These are phyloP conservation scores for Mimosa pudica DNA, from an alignment of 306 rosid genomes.

Conservation along the genomic window DNA sequence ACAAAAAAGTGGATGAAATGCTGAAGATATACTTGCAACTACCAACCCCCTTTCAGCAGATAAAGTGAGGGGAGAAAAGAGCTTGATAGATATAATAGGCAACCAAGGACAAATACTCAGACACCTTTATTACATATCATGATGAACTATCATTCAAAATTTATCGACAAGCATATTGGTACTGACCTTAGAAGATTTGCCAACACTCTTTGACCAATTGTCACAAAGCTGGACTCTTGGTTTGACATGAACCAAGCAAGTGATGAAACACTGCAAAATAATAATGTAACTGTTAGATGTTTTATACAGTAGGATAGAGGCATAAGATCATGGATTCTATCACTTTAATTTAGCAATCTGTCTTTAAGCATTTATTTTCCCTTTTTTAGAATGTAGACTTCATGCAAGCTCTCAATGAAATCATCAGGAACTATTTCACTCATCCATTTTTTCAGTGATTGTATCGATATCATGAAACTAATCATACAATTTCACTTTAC, in stretches of 20 bases:
- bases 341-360: neutral
- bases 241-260: constrained; percentile 99
- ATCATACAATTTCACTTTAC: neutral
- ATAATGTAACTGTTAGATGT: constrained; percentile 10
- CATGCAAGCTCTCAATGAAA: neutral
- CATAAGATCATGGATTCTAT: neutral
- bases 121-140: neutral
- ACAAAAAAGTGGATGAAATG: neutral
- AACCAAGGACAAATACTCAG: neutral
- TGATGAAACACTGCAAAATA: constrained; percentile 87
- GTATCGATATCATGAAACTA: neutral
- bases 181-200: constrained; percentile 94
- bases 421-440: neutral
- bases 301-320: neutral
- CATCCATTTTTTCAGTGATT: neutral
- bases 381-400: neutral
- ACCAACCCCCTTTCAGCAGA: neutral
- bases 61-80: neutral
- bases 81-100: neutral
- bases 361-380: neutral
- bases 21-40: neutral
- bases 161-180: constrained; percentile 22
- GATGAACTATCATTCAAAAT: neutral
- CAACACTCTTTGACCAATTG: constrained; percentile 91
- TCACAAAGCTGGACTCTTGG: constrained; percentile 96